Evolutionary conservation across 2,329 filamentous ascomycete species (phyloP), one percentile per base, ranked within the genome.

Genomic region (Cordyceps javanica): DNA sequence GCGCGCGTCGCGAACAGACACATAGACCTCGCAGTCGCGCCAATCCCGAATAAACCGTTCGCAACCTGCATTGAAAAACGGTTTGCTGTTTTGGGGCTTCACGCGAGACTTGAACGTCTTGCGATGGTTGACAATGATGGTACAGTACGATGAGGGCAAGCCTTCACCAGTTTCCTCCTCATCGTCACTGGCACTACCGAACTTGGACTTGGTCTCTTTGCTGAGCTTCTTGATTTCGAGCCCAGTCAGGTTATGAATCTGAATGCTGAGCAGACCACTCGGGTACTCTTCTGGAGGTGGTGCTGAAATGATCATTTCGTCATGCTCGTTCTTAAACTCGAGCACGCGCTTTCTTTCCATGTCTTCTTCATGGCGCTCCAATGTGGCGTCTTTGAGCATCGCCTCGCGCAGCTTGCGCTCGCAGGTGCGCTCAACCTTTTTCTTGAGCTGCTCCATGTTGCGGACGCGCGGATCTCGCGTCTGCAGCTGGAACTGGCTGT

Each of bases 31-130:
- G 1, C 85, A 80, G 13, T 78, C 82, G 16, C 75, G 76, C 80
- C 87, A 90, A 66, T 91, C 84, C 13, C 82, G 76, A 39, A 91
- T 78, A 61, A 90, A 89, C 5, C 86, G 80, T 68, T 91, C 88
- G 2, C 83, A 89, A 6, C 86, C 86, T 3, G 88, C 88, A 62
- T 91, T 91, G 76, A 88, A 91, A 69, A 90, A 91, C 0, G 88
- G 88, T 64, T 89, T 90, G 0, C 84, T 80, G 61, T 90, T 90
- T 72, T 90, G 89, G 1, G 88, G 88, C 70, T 91, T 91, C 0
- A 88, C 89, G 16, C 88, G 76, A 2, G 88, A 89, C 64, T 81
- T 85, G 72, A 86, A 91, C 13, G 79, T 75, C 67, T 82, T 90
- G 62, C 81, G 80, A 66, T 91, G 87, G 66, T 91, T 90, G 62